Evolutionary conservation across 2,329 filamentous ascomycete genomes (phyloP), one percentile per base, ranked within the genome.

Genomic region (Ophiostoma perfectum): DNA sequence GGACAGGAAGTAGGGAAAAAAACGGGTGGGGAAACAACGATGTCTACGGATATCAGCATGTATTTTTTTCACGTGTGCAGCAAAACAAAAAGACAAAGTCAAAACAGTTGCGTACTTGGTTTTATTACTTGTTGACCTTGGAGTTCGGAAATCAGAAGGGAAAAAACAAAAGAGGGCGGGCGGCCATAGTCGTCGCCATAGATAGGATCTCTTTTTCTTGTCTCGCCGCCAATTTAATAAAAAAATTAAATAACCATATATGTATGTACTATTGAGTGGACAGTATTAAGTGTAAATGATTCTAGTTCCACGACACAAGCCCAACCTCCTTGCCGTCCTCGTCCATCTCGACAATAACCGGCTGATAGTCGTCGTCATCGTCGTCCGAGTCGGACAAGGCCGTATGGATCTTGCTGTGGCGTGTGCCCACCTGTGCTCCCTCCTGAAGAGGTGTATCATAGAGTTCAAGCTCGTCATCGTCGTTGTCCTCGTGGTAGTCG

Each of bases 341-440:
- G 68, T 86, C 83, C 47, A 85, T 70, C 68, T 84, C 79, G 5
- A 87, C 83, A 47, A 86, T 75, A 18, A 83, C 80, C 0, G 84
- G 83, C 14, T 81, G 80, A 70, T 86, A 84, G 16, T 83, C 83
- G n/a, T 77, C 70, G 4, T 64, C 64, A 36, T 75, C 71, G 2
- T 64, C 64, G 39, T 75, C 71, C 0, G 66, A 67, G 45, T 72
- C 69, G 1, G 67, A 70, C 36, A 69, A 18, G 18, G 47, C 66
- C n/a, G n/a, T 39, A n/a, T 64, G 63, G n/a, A 16, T 6, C 2
- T 64, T 64, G 41, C 18, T 8, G 3, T 36, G 63, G 42, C 63
- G 63, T 38, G 63, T 64, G 42, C 63, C 63, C 41, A 36, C 63
- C 63, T 64, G 63, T 4, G 63, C 63, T 14, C 63, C 63, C 63